phyloP scores from a whole-genome alignment of 176 grass and related monocot genomes.

The Aegilops umbellulata region DNA sequence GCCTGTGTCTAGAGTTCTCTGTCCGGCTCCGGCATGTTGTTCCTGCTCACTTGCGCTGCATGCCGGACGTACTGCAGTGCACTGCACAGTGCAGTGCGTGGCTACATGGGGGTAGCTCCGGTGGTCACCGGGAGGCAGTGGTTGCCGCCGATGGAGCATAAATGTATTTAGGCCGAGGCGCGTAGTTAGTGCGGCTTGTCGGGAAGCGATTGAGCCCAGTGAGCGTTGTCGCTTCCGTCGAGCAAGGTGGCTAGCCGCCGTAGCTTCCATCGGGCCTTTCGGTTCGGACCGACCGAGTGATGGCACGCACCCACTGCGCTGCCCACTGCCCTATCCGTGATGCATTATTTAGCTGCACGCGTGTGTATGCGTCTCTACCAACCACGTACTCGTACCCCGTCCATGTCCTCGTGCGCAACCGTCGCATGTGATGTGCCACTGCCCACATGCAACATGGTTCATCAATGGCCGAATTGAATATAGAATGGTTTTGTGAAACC shows the following conservation, averaged over 20 bases:
- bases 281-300: neutral
- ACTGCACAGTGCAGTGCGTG: neutral
- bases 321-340: too few relatives aligned
- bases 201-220: neutral
- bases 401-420: neutral
- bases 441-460: neutral
- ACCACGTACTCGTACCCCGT: neutral
- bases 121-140: constrained; percentile 35
- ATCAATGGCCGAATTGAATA: neutral
- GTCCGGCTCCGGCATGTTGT: neutral
- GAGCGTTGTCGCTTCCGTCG: neutral
- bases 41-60: neutral
- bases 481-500: neutral
- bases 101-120: neutral
- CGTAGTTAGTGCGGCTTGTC: constrained; percentile 20
- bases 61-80: neutral
- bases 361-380: neutral
- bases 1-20: neutral
- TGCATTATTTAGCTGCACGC: neutral
- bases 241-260: neutral
- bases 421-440: constrained; percentile 17
- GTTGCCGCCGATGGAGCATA: neutral
- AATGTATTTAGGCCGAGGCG: constrained; percentile 13
- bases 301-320: neutral
- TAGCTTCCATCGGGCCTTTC: neutral